Evolutionary conservation across 441 rosid species (phyloP).

Genomic region (Viola pubescens): DNA sequence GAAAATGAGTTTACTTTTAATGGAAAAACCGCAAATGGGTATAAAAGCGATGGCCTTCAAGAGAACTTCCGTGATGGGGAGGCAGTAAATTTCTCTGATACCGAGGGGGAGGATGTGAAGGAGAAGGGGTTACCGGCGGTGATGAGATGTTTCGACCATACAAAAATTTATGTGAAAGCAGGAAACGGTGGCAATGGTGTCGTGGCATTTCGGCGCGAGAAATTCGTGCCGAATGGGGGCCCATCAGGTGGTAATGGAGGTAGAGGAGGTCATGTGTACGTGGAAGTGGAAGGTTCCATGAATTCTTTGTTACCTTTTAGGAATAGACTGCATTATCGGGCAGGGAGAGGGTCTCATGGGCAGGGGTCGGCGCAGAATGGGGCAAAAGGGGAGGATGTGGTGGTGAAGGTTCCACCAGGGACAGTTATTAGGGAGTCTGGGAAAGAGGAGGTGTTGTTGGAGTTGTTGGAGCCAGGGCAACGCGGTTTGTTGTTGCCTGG

Average conservation of each 20-base stretch:
- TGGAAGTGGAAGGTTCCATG: conserved; percentile 75
- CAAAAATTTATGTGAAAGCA: conserved; percentile 66
- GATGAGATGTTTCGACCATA: conserved; percentile 84
- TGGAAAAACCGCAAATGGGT: conserved; percentile 8
- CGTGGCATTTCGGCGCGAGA: conserved; percentile 80
- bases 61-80: conserved; percentile 24
- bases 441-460: conserved; percentile 66
- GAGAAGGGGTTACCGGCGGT: conserved; percentile 90
- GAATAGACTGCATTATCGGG: conserved; percentile 76
- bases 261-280: conserved; percentile 78
- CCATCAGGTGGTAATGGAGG: conserved; percentile 97
- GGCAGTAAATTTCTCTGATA: conserved; percentile 11
- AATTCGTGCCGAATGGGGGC: conserved; percentile 78
- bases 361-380: conserved; percentile 66
- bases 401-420: conserved; percentile 85
- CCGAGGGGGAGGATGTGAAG: conserved; percentile 41
- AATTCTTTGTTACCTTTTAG: conserved; percentile 76
- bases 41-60: conserved; percentile 4
- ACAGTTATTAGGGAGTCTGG: conserved; percentile 68
- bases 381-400: conserved; percentile 68
- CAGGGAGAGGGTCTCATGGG: conserved; percentile 71
- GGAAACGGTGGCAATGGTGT: conserved; percentile 92
- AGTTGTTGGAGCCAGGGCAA: conserved; percentile 68
- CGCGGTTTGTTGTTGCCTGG: conserved; percentile 81
- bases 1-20: conserved; percentile 24